phyloP scores from a whole-genome alignment of 2,329 filamentous ascomycete genomes.

The Fusarium goolgardi region DNA sequence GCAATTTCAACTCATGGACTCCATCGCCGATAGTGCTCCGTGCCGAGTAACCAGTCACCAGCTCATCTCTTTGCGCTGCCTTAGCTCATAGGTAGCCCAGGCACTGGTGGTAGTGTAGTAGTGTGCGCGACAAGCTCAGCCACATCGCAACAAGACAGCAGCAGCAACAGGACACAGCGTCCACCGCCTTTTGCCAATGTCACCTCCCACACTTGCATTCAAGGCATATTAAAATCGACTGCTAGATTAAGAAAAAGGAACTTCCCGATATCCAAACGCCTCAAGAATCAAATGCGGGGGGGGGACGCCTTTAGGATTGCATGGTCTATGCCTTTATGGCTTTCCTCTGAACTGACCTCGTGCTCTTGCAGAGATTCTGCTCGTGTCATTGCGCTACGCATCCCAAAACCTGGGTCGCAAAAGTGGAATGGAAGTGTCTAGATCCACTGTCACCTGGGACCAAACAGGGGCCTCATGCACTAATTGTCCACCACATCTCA shows the following conservation, averaged over 20 bases:
- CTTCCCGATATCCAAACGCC: neutral
- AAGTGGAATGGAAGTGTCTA: slow-evolving; percentile 32
- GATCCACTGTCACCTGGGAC: slow-evolving; percentile 15
- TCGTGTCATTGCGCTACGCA: slow-evolving; percentile 19
- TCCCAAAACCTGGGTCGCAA: slow-evolving; percentile 12
- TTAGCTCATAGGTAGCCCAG: slow-evolving; percentile 23
- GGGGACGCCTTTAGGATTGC: slow-evolving; percentile 5
- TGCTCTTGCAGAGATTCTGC: slow-evolving; percentile 21
- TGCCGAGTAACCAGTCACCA: slow-evolving; percentile 26
- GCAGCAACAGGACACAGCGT: slow-evolving; percentile 2
- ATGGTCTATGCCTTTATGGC: slow-evolving; percentile 11
- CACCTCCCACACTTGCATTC: slow-evolving; percentile 9
- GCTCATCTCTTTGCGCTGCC: slow-evolving; percentile 15
- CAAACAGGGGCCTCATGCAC: slow-evolving; percentile 17
- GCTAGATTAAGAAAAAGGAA: neutral
- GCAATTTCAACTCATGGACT: slow-evolving; percentile 28
- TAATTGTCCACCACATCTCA: slow-evolving; percentile 20
- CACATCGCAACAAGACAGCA: slow-evolving; percentile 11
- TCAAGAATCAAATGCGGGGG: slow-evolving; percentile 24
- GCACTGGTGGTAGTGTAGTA: slow-evolving; percentile 19
- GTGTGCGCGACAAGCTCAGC: slow-evolving; percentile 11
- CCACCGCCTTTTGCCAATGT: slow-evolving; percentile 40
- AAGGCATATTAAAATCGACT: slow-evolving; percentile 5
- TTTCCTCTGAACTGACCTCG: slow-evolving; percentile 17
- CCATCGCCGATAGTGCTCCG: slow-evolving; percentile 36